phyloP scores from a whole-genome alignment of 257 asterid species.

The Petunia secreta region DNA sequence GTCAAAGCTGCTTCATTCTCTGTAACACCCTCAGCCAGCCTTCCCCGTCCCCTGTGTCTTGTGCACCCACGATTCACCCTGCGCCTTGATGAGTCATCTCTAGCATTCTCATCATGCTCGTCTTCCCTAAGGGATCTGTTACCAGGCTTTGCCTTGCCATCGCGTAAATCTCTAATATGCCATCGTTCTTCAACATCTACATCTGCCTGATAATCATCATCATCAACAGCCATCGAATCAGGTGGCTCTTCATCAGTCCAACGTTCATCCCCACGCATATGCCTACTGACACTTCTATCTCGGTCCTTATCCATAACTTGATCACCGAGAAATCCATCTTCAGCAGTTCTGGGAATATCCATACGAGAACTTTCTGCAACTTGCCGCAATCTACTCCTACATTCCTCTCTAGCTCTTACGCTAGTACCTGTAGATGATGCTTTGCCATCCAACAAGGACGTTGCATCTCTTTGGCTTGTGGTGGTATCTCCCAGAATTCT shows the following conservation, averaged over 20 bases:
- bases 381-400: slow-evolving; percentile 63
- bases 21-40: slow-evolving; percentile 60
- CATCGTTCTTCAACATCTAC: slow-evolving; percentile 65
- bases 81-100: slow-evolving; percentile 76
- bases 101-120: slow-evolving; percentile 64
- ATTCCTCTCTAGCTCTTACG: slow-evolving; percentile 71
- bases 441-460: slow-evolving; percentile 55
- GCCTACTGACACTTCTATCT: slow-evolving; percentile 50
- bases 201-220: slow-evolving; percentile 54
- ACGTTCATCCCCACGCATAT: slow-evolving; percentile 53
- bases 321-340: slow-evolving; percentile 47
- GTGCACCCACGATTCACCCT: slow-evolving; percentile 60
- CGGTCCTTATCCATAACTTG: slow-evolving; percentile 50
- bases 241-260: slow-evolving; percentile 68
- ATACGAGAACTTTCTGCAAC: slow-evolving; percentile 57
- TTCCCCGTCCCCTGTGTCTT: slow-evolving; percentile 67
- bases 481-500: slow-evolving; percentile 75
- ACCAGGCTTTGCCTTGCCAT: slow-evolving; percentile 56
- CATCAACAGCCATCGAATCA: slow-evolving; percentile 52
- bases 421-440: slow-evolving; percentile 40
- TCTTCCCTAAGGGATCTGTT: slow-evolving; percentile 77
- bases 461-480: slow-evolving; percentile 65
- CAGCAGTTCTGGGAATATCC: slow-evolving; percentile 51
- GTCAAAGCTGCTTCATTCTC: slow-evolving; percentile 72
- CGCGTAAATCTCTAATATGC: slow-evolving; percentile 57